Percentiles rank a stretch among this genome's conserved stretches.
phyloP scores from a whole-genome alignment of 495 filamentous ascomycete genomes.

The Bacidia gigantensis region DNA sequence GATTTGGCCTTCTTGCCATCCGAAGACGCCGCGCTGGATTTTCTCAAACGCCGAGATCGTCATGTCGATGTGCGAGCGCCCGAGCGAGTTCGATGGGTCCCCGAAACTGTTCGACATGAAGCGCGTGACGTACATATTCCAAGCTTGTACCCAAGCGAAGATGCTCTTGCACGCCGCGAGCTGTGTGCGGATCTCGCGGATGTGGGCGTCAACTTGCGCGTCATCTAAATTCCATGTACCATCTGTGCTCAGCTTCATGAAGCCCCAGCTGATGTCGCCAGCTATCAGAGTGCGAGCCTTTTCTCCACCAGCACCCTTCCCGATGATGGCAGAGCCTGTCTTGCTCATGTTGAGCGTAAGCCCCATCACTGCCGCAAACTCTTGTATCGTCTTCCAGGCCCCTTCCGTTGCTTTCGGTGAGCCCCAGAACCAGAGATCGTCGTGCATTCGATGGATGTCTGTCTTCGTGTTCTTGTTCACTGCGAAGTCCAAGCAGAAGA shows the following conservation, averaged over 20 bases:
- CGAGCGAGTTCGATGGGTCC: constrained; percentile 43
- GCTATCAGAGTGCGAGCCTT: constrained; percentile 7
- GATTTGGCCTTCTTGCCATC: constrained; percentile 8
- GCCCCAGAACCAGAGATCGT: constrained; percentile 48
- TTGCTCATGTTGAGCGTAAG: constrained; percentile 37
- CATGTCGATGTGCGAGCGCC: constrained; percentile 38
- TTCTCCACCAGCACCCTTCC: neutral
- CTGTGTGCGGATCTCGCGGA: constrained; percentile 39
- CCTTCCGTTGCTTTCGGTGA: constrained; percentile 30
- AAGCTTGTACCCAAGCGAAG: constrained; percentile 47
- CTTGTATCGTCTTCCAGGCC: constrained; percentile 38
- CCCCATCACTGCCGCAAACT: constrained; percentile 36
- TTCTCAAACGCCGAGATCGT: constrained; percentile 37
- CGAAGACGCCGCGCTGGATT: constrained; percentile 40
- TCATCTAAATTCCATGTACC: constrained; percentile 41
- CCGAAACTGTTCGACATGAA: constrained; percentile 50
- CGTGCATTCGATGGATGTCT: constrained; percentile 36
- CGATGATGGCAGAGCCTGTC: constrained; percentile 37
- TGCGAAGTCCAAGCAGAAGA: constrained; percentile 46
- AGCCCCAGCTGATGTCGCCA: constrained; percentile 19
- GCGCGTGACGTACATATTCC: constrained; percentile 36
- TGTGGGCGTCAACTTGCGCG: constrained; percentile 38
- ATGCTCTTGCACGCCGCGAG: constrained; percentile 34
- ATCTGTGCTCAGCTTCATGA: constrained; percentile 19
- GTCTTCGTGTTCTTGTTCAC: constrained; percentile 40